phyloP scores from a whole-genome alignment of 345 rosid genomes.

The Eucalyptus globulus region DNA sequence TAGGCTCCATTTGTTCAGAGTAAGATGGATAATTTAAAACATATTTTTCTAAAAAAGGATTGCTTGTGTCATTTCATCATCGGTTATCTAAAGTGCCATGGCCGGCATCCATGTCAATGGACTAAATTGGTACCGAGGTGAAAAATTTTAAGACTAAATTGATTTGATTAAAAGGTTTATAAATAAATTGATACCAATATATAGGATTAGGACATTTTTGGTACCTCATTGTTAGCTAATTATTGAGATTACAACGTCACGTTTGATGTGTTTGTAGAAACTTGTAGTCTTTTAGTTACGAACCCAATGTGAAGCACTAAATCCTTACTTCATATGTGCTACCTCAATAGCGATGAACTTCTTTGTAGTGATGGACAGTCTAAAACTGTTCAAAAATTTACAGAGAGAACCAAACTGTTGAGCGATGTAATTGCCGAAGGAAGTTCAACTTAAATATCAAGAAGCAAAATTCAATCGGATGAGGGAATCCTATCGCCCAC shows the following conservation, averaged over 20 bases:
- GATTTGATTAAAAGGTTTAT: too few relatives aligned
- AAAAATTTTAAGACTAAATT: too few relatives aligned
- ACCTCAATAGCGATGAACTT: too few relatives aligned
- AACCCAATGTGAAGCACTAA: not conserved
- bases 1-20: not conserved
- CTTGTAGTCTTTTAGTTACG: not conserved
- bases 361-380: not conserved
- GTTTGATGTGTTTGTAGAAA: not conserved
- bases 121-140: rapidly evolving
- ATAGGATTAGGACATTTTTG: too few relatives aligned
- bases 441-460: not conserved
- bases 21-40: too few relatives aligned
- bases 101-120: rapidly evolving
- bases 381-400: too few relatives aligned
- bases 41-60: not conserved
- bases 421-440: not conserved
- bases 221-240: not conserved
- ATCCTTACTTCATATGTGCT: not conserved
- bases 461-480: not conserved
- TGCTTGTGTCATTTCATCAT: too few relatives aligned
- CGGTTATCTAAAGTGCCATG: too few relatives aligned
- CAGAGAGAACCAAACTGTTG: not conserved
- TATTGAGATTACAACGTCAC: not conserved
- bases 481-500: not conserved
- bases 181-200: too few relatives aligned